A percentile compares a stretch with the other conserved stretches of the same genome.
phyloP scores from a whole-genome alignment of 306 rosid genomes.

The Chamaecrista fasciculata region DNA sequence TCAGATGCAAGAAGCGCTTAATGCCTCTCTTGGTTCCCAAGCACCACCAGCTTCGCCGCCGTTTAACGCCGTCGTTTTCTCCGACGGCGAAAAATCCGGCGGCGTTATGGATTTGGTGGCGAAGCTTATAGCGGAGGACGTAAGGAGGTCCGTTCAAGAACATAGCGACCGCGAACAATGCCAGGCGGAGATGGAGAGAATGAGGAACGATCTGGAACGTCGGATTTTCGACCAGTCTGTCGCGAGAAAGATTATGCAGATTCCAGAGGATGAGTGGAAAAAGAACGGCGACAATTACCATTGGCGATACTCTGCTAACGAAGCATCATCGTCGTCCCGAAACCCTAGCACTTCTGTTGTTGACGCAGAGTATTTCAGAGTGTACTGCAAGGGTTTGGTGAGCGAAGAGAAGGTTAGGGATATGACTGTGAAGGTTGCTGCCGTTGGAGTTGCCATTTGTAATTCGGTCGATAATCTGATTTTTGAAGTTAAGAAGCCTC shows the following conservation, averaged over 20 bases:
- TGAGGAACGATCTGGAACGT: too few relatives aligned
- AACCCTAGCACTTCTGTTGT: neutral
- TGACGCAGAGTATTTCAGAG: constrained; percentile 30
- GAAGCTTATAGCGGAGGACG: too few relatives aligned
- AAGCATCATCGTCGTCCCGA: constrained; percentile 10
- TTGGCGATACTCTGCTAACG: constrained; percentile 19
- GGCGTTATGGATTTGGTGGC: too few relatives aligned
- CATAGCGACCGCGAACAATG: too few relatives aligned
- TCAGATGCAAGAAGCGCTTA: constrained; percentile 48
- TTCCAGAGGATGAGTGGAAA: too few relatives aligned
- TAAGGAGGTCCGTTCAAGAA: too few relatives aligned
- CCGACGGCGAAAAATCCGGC: neutral
- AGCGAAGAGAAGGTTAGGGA: constrained; percentile 44
- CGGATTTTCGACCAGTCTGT: too few relatives aligned
- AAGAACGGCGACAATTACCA: constrained; percentile 39
- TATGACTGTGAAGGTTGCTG: constrained; percentile 33
- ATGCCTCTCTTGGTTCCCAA: constrained; percentile 33
- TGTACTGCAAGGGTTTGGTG: constrained; percentile 56
- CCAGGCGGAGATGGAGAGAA: too few relatives aligned
- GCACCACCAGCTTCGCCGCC: constrained; percentile 27
- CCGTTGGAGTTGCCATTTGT: constrained; percentile 45
- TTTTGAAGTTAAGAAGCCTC: constrained; percentile 39
- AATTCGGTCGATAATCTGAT: constrained; percentile 37
- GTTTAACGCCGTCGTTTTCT: neutral
- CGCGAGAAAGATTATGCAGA: too few relatives aligned